Evolutionary conservation across 768 basidiomycete species (phyloP).

Genomic region (Royoungia palumana): DNA sequence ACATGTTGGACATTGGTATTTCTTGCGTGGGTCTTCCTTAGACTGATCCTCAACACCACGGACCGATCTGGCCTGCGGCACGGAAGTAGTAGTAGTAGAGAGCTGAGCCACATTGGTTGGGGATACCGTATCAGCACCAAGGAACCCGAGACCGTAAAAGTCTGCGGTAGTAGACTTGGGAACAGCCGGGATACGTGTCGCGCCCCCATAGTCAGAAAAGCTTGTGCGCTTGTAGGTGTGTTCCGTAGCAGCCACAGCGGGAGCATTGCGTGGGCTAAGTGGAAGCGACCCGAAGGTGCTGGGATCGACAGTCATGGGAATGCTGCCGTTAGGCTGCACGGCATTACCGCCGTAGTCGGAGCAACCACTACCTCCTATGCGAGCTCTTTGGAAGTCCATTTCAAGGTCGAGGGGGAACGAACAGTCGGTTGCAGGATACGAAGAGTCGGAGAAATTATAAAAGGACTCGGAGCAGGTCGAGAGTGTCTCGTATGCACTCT

Average conservation of each 20-base stretch:
- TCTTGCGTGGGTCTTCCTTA: conserved; percentile 68
- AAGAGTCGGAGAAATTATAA: conserved; percentile 61
- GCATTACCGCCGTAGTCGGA: conserved; percentile 51
- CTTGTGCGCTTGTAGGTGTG: conserved; percentile 42
- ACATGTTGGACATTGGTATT: conserved; percentile 73
- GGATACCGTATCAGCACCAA: conserved; percentile 44
- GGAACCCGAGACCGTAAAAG: conserved; percentile 40
- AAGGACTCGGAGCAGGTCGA: conserved; percentile 68
- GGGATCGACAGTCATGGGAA: conserved; percentile 46
- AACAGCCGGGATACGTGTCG: conserved; percentile 45
- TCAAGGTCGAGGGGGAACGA: conserved; percentile 65
- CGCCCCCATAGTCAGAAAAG: conserved; percentile 65
- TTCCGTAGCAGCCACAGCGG: conserved; percentile 33
- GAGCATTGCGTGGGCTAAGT: conserved; percentile 54
- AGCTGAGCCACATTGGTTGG: conserved; percentile 54
- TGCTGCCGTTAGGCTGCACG: conserved; percentile 36
- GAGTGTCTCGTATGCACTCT: conserved; percentile 68
- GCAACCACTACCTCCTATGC: conserved; percentile 44
- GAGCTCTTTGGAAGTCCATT: conserved; percentile 67
- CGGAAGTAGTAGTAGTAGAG: conserved; percentile 41
- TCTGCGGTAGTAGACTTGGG: conserved; percentile 50
- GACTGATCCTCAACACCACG: conserved; percentile 40
- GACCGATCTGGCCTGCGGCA: conserved; percentile 37
- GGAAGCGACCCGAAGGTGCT: conserved; percentile 57
- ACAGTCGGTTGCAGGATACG: conserved; percentile 47